Evolutionary conservation across 23 red algal genomes (phyloP), one percentile per base, ranked within the genome.

Genomic region (Cyanidiococcus yangmingshanensis): DNA sequence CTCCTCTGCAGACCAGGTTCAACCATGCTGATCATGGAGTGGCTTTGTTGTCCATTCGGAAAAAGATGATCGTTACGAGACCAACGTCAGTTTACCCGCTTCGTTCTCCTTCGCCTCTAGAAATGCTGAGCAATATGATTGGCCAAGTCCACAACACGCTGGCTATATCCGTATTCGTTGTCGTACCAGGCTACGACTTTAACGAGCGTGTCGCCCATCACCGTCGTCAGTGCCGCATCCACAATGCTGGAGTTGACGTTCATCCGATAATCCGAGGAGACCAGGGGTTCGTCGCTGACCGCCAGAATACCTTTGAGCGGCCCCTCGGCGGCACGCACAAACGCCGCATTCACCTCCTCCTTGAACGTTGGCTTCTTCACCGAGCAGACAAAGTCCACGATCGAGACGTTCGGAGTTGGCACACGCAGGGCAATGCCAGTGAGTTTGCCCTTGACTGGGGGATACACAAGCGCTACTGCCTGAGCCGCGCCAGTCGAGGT

Each of bases 141-240:
- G 76, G 82, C 84, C 58, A 91, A 77, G 82, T 98, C 94, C 15
- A 91, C 79, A 1, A 91, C 84, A 58, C 94, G 79, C 67, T 89
- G 88, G 45, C 83, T 88, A 39, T 98, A 98, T 2, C 88, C 89
- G 79, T 84, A 91, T 45, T 98, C 94, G 74, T 98, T 98, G 54
- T 98, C 94, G 80, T 98, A 98, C 94, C 94, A 91, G 17, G 94
- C 88, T 29, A 98, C 84, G 37, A 98, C 94, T 84, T 98, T 98
- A 37, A 98, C 45, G 79, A 98, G 80, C 50, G 85, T 83, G 82
- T 98, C 94, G 77, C 94, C 94, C 80, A 98, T 83, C 45, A 91
- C 88, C 88, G 86, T 98, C 18, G 94, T 91, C n/a, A 91, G 79
- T 16, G 88, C 88, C 0, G 88, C 84, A 68, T 98, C 94, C 59